Base-by-base conservation (phyloP, 1,284 basidiomycete species). In the Puccinia polysora region DNA sequence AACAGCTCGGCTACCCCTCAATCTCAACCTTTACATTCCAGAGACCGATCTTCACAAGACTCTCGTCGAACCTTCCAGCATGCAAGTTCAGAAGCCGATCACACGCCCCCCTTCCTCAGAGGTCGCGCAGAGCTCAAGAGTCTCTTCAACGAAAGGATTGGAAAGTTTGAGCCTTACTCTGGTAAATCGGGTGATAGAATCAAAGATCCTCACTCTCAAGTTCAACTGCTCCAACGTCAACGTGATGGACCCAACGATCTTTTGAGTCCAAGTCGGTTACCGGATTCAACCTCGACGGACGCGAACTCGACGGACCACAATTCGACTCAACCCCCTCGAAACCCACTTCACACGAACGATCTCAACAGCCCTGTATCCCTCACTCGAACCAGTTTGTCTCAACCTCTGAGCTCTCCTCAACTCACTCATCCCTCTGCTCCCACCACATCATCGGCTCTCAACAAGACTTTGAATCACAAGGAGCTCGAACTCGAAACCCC, bases 111-210 rank as follows among this genome's bases (percentile, higher is more conserved):
- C 38, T 71, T 71, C 40, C 23, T 71, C 6, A 58, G 69, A 18
- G 69, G 45, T 25, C 45, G 69, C 32, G 58, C 59, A n/a, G 69
- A 71, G 55, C 45, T 63, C 18, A 71, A 71, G 59, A 71, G 58
- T 38, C 30, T 71, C 15, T 71, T 63, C 32, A 71, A 71, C 38
- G 69, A 71, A 50, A 10, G 59, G 12, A 50, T 71, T 23, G 69
- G 69, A 38, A 71, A 71, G 47, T 71, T 71, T 53, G 69, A 71
- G 20, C 69, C 69, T 34, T 71, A 71, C 32, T 40, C 59, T 28
- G 58, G 55, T 23, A 71, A 71, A 55, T 7, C 49, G 7, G 14
- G 20, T 32, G 67, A 70, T n/a, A 70, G 60, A 70, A 52, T 47
- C 36, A 60, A 60, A 25, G 45, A 70, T 23, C 4, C 36, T 59